A percentile compares a stretch with the other conserved stretches of the same genome.
These are phyloP conservation scores for Monilinia fructicola DNA, from an alignment of 2,329 filamentous ascomycete species.

Conservation along the genomic window DNA sequence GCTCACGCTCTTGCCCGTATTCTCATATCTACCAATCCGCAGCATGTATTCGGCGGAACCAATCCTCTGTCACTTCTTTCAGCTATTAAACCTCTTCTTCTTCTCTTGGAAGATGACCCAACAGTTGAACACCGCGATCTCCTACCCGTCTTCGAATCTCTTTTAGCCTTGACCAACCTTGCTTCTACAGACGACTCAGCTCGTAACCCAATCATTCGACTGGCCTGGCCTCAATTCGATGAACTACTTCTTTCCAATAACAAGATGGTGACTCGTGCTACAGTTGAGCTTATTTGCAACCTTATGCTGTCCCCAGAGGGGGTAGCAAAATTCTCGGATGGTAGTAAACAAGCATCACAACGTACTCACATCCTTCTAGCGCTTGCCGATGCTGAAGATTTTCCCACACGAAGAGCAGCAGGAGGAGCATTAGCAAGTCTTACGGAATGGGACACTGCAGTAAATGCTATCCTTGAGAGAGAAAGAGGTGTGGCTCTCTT, in stretches of 20 bases:
- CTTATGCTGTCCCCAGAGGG: constrained; percentile 70
- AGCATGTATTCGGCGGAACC: constrained; percentile 77
- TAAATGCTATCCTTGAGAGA: constrained; percentile 67
- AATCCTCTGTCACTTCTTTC: constrained; percentile 72
- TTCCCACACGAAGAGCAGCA: constrained; percentile 75
- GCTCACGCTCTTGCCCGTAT: constrained; percentile 82
- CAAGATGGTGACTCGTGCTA: constrained; percentile 72
- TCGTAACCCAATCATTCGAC: constrained; percentile 67
- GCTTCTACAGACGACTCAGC: constrained; percentile 71
- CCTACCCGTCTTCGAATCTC: constrained; percentile 82
- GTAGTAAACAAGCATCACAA: constrained; percentile 64
- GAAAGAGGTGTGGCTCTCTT: constrained; percentile 74
- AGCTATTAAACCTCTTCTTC: constrained; percentile 78
- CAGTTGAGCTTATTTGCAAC: constrained; percentile 89
- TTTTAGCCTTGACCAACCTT: constrained; percentile 92
- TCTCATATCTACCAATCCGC: constrained; percentile 81
- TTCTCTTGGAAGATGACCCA: constrained; percentile 68
- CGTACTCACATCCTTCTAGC: constrained; percentile 83
- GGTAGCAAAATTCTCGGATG: constrained; percentile 67
- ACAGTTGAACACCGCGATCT: constrained; percentile 68
- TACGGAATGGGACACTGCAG: constrained; percentile 73
- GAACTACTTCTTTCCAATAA: constrained; percentile 80
- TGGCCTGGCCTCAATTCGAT: constrained; percentile 74
- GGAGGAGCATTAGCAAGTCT: constrained; percentile 86
- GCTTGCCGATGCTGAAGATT: constrained; percentile 81